Conservation (phyloP, 768 basidiomycete genomes). For the Sporobolomyces roseus region DNA sequence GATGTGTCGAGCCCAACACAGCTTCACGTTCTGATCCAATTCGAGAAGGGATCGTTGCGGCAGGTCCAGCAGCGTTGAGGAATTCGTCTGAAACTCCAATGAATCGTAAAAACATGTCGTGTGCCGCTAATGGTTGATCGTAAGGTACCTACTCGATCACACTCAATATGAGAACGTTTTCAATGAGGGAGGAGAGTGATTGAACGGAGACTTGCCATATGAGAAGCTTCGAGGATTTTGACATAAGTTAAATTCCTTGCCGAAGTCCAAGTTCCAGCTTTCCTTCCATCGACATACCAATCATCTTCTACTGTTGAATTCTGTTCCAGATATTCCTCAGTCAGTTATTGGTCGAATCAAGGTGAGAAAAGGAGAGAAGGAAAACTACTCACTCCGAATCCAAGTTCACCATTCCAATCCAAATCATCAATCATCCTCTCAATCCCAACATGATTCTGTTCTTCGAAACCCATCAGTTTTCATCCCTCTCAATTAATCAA, state of each 20-base stretch:
- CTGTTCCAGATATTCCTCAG: slow-evolving; percentile 9
- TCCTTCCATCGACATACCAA: slow-evolving; percentile 63
- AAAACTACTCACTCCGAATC: slow-evolving; percentile 66
- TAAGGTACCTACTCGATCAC: slow-evolving; percentile 45
- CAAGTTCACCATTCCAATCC: slow-evolving; percentile 78
- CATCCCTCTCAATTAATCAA: background rate
- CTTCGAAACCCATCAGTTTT: background rate
- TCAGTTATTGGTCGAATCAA: background rate
- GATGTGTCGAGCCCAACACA: slow-evolving; percentile 41
- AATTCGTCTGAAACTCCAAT: slow-evolving; percentile 75
- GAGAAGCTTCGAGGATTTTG: slow-evolving; percentile 90
- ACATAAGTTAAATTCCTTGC: slow-evolving; percentile 88
- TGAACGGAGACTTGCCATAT: slow-evolving; percentile 59
- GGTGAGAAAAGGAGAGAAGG: no score
- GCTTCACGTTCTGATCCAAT: slow-evolving; percentile 67
- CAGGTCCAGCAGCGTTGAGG: slow-evolving; percentile 69
- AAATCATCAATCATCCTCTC: slow-evolving; percentile 77
- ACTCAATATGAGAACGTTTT: background rate
- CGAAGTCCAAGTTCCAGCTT: slow-evolving; percentile 87
- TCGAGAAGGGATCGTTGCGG: slow-evolving; percentile 73
- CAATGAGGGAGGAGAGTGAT: background rate
- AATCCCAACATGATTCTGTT: slow-evolving; percentile 85
- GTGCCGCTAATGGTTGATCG: slow-evolving; percentile 79
- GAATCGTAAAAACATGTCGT: slow-evolving; percentile 98
- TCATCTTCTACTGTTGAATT: slow-evolving; percentile 22